Evolutionary conservation across 2,329 filamentous ascomycete genomes (phyloP).

Genomic region (Neonectria coccinea): DNA sequence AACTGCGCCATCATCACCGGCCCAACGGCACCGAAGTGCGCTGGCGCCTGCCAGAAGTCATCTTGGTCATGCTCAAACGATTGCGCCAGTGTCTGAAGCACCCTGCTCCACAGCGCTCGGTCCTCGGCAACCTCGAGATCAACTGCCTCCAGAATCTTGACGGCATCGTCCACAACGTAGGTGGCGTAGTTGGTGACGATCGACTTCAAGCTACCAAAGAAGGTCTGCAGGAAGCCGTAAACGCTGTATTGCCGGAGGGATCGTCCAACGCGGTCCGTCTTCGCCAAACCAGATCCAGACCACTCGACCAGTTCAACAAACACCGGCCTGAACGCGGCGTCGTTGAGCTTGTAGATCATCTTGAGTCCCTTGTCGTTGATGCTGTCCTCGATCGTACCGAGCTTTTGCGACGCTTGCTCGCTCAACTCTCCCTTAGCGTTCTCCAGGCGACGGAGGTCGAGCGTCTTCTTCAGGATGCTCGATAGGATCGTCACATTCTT

Average conservation of each 20-base stretch:
- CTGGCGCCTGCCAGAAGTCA: constrained; percentile 94
- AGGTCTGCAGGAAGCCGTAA: constrained; percentile 81
- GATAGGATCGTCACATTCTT: constrained; percentile 80
- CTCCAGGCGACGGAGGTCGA: constrained; percentile 74
- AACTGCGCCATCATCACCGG: constrained; percentile 77
- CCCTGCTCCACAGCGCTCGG: constrained; percentile 73
- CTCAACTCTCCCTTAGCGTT: constrained; percentile 59
- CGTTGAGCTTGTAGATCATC: constrained; percentile 97
- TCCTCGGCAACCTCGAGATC: constrained; percentile 64
- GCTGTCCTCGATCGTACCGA: constrained; percentile 71
- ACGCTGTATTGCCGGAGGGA: constrained; percentile 77
- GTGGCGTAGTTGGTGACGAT: constrained; percentile 93
- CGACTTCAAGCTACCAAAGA: constrained; percentile 90
- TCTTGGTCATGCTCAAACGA: constrained; percentile 92
- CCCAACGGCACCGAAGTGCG: constrained; percentile 82
- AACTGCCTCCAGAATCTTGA: constrained; percentile 67
- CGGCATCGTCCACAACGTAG: constrained; percentile 82
- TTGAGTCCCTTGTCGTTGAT: constrained; percentile 81
- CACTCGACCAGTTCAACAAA: constrained; percentile 90
- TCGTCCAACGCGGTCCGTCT: constrained; percentile 69
- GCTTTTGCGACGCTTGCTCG: constrained; percentile 58
- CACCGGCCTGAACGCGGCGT: constrained; percentile 90
- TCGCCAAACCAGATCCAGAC: constrained; percentile 71
- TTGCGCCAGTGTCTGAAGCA: constrained; percentile 77
- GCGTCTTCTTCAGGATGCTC: constrained; percentile 67